Percentiles rank a stretch among this genome's conserved stretches.
phyloP scores from a whole-genome alignment of 140 eudicot genomes.

The Erigeron philadelphicus region DNA sequence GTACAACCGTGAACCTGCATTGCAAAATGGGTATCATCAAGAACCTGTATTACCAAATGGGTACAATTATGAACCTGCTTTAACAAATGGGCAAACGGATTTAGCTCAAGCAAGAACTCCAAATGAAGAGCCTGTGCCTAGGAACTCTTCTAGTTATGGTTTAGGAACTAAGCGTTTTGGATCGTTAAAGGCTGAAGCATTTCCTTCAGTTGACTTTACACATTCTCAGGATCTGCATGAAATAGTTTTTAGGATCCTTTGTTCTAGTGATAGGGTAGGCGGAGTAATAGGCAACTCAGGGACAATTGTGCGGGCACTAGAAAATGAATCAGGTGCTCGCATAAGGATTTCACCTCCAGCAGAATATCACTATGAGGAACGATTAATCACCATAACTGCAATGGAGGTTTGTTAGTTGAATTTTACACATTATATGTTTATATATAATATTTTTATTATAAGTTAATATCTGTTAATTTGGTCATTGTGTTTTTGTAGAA shows the following conservation, averaged over 20 bases:
- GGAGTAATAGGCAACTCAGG: constrained; percentile 76
- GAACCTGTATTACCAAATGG: neutral
- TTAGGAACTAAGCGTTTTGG: constrained; percentile 26
- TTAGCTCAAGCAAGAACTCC: neutral
- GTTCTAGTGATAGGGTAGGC: constrained; percentile 54
- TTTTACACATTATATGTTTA: neutral
- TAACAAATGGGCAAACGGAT: neutral
- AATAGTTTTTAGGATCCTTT: constrained; percentile 60
- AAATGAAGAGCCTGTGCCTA: too few relatives aligned
- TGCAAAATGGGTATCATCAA: constrained; percentile 16
- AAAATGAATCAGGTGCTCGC: constrained; percentile 52
- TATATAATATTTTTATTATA: neutral
- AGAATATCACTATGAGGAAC: constrained; percentile 37
- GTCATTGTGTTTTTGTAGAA: constrained; percentile 37
- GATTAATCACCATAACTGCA: constrained; percentile 51
- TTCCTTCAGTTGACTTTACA: constrained; percentile 28
- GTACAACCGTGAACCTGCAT: constrained; percentile 19
- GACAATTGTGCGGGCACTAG: constrained; percentile 43
- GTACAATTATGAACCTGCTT: constrained; percentile 20
- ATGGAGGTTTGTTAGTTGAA: constrained; percentile 58
- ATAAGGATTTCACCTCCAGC: constrained; percentile 36
- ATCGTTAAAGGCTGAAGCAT: constrained; percentile 33
- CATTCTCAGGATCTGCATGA: constrained; percentile 24
- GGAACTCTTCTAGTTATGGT: constrained; percentile 27
- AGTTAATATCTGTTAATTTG: constrained; percentile 4